phyloP scores from a whole-genome alignment of 2,329 filamentous ascomycete species.

The Orbilia quercus region DNA sequence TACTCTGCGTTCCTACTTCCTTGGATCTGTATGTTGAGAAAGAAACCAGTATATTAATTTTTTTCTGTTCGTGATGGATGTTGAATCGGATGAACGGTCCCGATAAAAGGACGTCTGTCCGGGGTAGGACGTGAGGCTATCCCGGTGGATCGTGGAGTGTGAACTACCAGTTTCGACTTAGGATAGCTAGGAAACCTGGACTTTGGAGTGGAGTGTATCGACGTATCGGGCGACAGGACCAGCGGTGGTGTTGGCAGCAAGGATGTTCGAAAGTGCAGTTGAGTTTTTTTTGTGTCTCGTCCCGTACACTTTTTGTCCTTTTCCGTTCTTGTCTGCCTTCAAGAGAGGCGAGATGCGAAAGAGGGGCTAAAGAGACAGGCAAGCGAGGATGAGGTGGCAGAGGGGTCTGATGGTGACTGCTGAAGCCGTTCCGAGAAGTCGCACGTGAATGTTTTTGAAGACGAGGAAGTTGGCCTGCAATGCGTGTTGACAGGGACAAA shows the following conservation, averaged over 20 bases:
- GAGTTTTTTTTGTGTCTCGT: constrained; percentile 14
- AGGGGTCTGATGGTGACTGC: constrained; percentile 47
- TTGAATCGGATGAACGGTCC: constrained; percentile 41
- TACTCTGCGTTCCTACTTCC: constrained; percentile 6
- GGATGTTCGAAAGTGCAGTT: constrained; percentile 38
- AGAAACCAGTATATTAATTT: background rate
- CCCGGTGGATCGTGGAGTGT: constrained; percentile 30
- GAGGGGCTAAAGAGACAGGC: constrained; percentile 28
- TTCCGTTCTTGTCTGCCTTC: background rate
- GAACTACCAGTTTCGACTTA: constrained; percentile 50
- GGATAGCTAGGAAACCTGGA: constrained; percentile 46
- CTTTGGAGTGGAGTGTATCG: constrained; percentile 35
- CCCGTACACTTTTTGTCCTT: background rate
- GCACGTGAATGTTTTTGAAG: constrained; percentile 47
- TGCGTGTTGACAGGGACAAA: constrained; percentile 6
- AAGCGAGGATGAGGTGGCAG: constrained; percentile 24
- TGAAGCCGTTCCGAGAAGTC: constrained; percentile 56
- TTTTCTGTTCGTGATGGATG: constrained; percentile 9
- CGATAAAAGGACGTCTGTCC: constrained; percentile 44
- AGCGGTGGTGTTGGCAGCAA: constrained; percentile 45
- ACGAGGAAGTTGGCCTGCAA: constrained; percentile 18
- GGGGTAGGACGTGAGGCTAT: constrained; percentile 45
- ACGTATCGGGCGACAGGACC: constrained; percentile 38
- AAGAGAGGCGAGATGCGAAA: constrained; percentile 53
- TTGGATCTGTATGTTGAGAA: too few species aligned